Conservation (phyloP, 2,329 filamentous ascomycete genomes). For the Fusarium paranaense region DNA sequence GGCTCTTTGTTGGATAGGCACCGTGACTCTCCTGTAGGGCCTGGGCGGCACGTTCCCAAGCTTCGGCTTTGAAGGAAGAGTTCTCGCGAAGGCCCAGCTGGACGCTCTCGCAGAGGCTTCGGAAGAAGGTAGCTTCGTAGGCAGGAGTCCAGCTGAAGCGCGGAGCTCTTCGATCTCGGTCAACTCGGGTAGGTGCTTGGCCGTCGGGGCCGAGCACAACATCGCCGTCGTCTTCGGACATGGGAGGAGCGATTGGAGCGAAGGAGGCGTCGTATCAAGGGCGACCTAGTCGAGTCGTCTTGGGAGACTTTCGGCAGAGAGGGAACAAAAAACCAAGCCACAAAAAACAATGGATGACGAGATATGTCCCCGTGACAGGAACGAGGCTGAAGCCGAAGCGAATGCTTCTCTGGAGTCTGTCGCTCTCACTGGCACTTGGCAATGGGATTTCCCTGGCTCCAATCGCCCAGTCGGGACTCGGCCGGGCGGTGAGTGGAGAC, state of each 20-base stretch:
- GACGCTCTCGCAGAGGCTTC: constrained; percentile 70
- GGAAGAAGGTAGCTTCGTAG: constrained; percentile 71
- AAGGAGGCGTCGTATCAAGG: neutral
- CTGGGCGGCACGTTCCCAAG: constrained; percentile 68
- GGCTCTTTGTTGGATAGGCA: constrained; percentile 69
- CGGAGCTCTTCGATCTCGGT: constrained; percentile 58
- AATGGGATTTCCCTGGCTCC: constrained; percentile 13
- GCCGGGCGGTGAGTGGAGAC: constrained; percentile 43
- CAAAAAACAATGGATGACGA: neutral
- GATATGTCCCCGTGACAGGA: constrained; percentile 25
- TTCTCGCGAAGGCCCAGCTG: constrained; percentile 67
- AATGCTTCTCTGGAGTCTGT: constrained; percentile 10
- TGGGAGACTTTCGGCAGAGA: neutral
- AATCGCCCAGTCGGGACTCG: constrained; percentile 40
- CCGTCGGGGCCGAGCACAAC: constrained; percentile 50
- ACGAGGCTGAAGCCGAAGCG: constrained; percentile 34
- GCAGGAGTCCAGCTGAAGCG: constrained; percentile 71
- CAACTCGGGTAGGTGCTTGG: constrained; percentile 48
- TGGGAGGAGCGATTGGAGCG: constrained; percentile 25
- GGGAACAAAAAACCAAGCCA: neutral
- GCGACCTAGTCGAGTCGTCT: neutral
- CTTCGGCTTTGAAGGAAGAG: constrained; percentile 71
- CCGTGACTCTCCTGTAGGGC: constrained; percentile 66
- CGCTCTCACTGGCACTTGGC: constrained; percentile 29
- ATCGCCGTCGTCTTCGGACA: constrained; percentile 56